Evolutionary conservation across 768 basidiomycete species (phyloP), one percentile per base, ranked within the genome.

Genomic region (Suillus hirtellus): DNA sequence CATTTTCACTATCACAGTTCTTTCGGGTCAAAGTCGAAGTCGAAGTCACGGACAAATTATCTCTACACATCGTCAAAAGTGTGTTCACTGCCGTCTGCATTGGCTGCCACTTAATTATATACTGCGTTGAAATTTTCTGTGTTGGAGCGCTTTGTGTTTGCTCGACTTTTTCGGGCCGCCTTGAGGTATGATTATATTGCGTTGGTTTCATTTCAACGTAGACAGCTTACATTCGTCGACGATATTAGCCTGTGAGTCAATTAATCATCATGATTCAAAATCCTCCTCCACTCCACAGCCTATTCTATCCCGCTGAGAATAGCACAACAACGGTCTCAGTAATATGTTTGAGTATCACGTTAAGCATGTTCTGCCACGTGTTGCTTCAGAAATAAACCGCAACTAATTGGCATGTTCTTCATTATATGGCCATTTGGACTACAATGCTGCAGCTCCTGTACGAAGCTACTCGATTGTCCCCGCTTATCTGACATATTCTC

Each of bases 381-480:
- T 19, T 43, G 42, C 42, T 43, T 5, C 8, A 43, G 59, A 43
- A n/a, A 67, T 78, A 46, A 69, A 81, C 19, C 71, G 78, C 1
- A 31, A 31, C 31, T 31, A 31, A 31, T 5, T 31, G 73, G 76
- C 66, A 72, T 31, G 31, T 6, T 31, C 6, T 73, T 4, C 78
- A 76, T 60, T 78, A 76, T 73, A 62, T 77, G 66, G 72, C 75
- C n/a, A 71, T 77, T 77, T n/a, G 77, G 75, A 43, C 62, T 66
- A 15, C 64, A 72, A 17, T 52, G 69, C 8, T 42, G 65, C 14
- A 44, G 31, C 31, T 73, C 0, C 59, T 15, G 42, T n/a, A 10
- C 31, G 44, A 44, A 43, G 8, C 35, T 79, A 65, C 59, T 67
- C 65, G 34, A 66, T 67, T 35, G 61, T 79, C 15, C 79, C 78